Evolutionary conservation across 192 early-diverging fungal genomes (phyloP), one percentile per base, ranked within the genome.

Genomic region (Gonapodya prolifera): DNA sequence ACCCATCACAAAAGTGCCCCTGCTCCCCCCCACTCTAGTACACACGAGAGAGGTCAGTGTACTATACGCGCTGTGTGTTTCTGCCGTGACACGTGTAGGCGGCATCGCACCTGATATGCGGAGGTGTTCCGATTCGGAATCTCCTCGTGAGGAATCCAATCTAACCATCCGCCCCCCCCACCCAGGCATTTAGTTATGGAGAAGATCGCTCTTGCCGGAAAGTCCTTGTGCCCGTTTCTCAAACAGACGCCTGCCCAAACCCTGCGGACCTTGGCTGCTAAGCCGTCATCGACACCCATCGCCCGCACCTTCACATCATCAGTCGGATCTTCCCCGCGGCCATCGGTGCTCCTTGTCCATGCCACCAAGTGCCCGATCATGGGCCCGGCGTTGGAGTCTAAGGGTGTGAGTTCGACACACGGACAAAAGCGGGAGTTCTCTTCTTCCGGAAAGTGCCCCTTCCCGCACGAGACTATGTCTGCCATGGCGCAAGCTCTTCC

Each of bases 281-380:
- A 13, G n/a, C n/a, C 71, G 30, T 18, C n/a, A 30, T 18, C 71
- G 71, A 2, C 8, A 33, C 80, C 85, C 34, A 76, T 78, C 70
- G 78, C 73, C 34, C 77, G 84, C 28, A 69, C 82, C 34, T 2
- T 45, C 30, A 75, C 69, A 32, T 17, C 80, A 18, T 76, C 70
- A 34, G 76, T 79, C 78, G 80, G 71, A 30, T 13, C 80, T 75
- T 76, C 83, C 78, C 76, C 75, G 32, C 45, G 75, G 79, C 79
- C 83, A 69, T 83, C 84, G 34, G 82, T 92, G 18, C 78, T 92
- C 76, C 76, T 75, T 32, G 86, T 86, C 80, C 18, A 73, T 18
- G 92, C 92, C 33, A 82, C 89, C 78, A 82, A 87, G 78, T 95
- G 93, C 80, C 93, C 93, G 61, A 87, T 95, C 77, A 94, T 95